A percentile compares a stretch with the other conserved stretches of the same genome.
phyloP scores from a whole-genome alignment of 2,329 filamentous ascomycete genomes.

The Thelonectria discophora region DNA sequence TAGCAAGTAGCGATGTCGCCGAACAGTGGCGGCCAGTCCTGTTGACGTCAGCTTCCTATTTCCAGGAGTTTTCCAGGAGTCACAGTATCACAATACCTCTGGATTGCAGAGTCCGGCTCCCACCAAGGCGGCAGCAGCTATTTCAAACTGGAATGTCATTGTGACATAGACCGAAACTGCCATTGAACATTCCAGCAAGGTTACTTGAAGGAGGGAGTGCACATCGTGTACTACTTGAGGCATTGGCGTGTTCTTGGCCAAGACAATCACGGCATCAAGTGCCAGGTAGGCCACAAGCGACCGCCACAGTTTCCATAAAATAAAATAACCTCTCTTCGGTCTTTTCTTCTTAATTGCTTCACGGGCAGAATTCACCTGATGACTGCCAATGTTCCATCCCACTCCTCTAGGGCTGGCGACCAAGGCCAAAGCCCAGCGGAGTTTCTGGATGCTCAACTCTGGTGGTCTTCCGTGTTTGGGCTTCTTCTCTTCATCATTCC shows the following conservation, averaged over 20 bases:
- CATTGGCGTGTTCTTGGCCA: constrained; percentile 2
- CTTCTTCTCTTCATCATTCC: constrained; percentile 13
- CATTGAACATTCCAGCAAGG: constrained; percentile 13
- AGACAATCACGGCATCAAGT: constrained; percentile 10
- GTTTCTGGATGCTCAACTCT: constrained; percentile 19
- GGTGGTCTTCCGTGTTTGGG: background rate
- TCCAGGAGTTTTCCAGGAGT: too few species aligned
- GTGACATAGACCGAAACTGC: constrained; percentile 15
- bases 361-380: constrained; percentile 2
- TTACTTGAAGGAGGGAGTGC: background rate
- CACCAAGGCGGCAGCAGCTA: constrained; percentile 16
- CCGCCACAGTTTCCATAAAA: background rate
- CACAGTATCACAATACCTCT: constrained; percentile 5
- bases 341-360: background rate
- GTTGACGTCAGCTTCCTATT: background rate
- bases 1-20: constrained; percentile 18
- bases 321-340: background rate
- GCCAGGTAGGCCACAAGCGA: constrained; percentile 13
- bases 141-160: constrained; percentile 26
- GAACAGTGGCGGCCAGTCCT: constrained; percentile 30
- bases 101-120: constrained; percentile 2
- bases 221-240: constrained; percentile 17
- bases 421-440: constrained; percentile 22
- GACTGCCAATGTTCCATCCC: constrained; percentile 27
- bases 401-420: constrained; percentile 21